Base-by-base conservation (phyloP, 352 stramenopile species). In the Aphanomyces stellatus region DNA sequence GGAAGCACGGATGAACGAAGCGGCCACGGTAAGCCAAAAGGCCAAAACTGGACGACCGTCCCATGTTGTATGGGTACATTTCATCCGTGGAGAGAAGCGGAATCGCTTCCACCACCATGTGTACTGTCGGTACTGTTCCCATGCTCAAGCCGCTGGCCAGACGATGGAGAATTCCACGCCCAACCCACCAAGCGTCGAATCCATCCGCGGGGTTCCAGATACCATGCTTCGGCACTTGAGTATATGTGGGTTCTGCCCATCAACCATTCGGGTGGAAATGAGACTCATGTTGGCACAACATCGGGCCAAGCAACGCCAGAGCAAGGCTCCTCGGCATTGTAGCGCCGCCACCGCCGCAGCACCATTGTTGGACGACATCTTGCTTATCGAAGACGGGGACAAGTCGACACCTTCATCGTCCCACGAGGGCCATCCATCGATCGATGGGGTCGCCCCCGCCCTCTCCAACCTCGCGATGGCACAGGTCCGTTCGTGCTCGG, bases 41-140 rank as follows among this genome's bases (percentile, higher is more conserved):
- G 8, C 59, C 8, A 53, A 55, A 22, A 55, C 42, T 17, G 59
- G 59, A 19, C 41, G 59, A 11, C 59, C 59, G 11, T 22, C 59
- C 17, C 59, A 66, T 30, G 59, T 35, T 4, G 59, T 66, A 11
- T 66, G 59, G 59, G 31, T 15, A 5, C 59, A 66, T 35, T 66
- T 56, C 35, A 66, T 66, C 41, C 24, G 30, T 25, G 59, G 59
- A 28, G 59, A 55, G 46, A 66, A 66, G 41, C 41, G 59, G 15
- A 66, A 53, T 30, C 17, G 30, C 34, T 66, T 24, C 59, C 59
- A 66, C 30, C 59, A 66, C 31, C 59, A 66, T 30, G 59, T 56
- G 4, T 66, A 66, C 24, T 66, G 59, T 37, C 41, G 46, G 10
- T 66, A 66, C 25, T 66, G 59, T 28, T 66, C 59, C 15, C 30